Base-by-base conservation (phyloP, 2,329 filamentous ascomycete species). In the Xylariaceae sp. region DNA sequence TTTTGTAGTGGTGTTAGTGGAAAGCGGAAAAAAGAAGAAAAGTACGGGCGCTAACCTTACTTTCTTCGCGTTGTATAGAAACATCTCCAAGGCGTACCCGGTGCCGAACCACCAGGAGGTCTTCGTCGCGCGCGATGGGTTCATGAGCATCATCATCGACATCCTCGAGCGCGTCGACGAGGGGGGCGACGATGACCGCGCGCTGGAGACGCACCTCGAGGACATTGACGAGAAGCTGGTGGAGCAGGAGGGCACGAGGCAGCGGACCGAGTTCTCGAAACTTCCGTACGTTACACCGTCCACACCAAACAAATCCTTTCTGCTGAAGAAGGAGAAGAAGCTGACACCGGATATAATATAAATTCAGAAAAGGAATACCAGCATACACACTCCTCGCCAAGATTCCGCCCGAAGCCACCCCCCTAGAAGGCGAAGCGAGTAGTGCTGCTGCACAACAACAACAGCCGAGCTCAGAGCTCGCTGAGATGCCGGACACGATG, bases 81-180 rank as follows among this genome's bases (percentile, higher is more conserved):
- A 24, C 11, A 24, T 24, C 6, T 24, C 21, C 6, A 24, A 24
- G 21, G 21, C 21, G 21, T 24, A 85, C 48, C 76, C 88, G 64
- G 79, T 89, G 4, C 85, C 85, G 35, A 83, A 90, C 60, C 85
- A 94, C 62, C 89, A 97, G 68, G 90, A 96, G 70, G 84, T 96
- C 52, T 95, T 81, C 67, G 82, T 96, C 56, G 88, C 94, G 59
- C 74, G 77, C 48, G 74, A 84, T 47, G 88, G 88, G 34, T 89
- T 89, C 62, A 87, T 86, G 3, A 88, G 78, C 64, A 81, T 95
- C 60, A 89, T 95, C 53, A 76, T 96, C 62, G 90, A 97, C 55
- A 87, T 97, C 56, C 84, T 85, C 38, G 83, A 96, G 67, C 83
- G 85, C 40, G 82, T 94, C 15, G 75, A 77, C 11, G 55, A 75